These are phyloP conservation scores for Saccharomycopsis microspora DNA, from an alignment of 805 yeast genomes.

Conservation along the genomic window DNA sequence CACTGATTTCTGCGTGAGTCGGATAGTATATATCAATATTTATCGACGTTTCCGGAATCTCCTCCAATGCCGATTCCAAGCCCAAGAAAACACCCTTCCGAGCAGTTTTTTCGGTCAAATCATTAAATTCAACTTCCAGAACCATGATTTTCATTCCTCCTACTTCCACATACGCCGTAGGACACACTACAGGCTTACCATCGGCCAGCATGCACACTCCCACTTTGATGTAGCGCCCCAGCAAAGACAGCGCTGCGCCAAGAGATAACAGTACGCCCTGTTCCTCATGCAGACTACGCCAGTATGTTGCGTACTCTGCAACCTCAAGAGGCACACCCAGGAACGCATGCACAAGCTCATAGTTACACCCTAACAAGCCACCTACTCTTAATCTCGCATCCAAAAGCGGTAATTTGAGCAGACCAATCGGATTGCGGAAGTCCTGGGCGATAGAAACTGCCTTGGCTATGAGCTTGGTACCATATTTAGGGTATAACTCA, in stretches of 20 bases:
- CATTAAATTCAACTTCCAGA: slow-evolving; percentile 16
- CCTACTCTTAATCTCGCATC: slow-evolving; percentile 73
- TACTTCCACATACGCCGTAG: slow-evolving; percentile 42
- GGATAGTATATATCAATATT: slow-evolving; percentile 74
- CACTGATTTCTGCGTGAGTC: slow-evolving; percentile 35
- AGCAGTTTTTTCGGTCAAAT: not conserved
- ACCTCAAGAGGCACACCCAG: slow-evolving; percentile 76
- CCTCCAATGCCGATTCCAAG: slow-evolving; percentile 43
- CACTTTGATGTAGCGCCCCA: slow-evolving; percentile 66
- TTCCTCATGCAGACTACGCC: slow-evolving; percentile 77
- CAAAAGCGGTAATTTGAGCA: slow-evolving; percentile 55
- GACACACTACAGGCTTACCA: slow-evolving; percentile 78
- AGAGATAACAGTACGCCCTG: slow-evolving; percentile 37
- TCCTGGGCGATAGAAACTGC: slow-evolving; percentile 62
- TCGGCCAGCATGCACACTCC: slow-evolving; percentile 67
- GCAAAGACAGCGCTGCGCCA: slow-evolving; percentile 84
- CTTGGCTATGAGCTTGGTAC: slow-evolving; percentile 84
- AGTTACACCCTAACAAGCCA: slow-evolving; percentile 69
- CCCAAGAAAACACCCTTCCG: slow-evolving; percentile 32
- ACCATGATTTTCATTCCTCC: slow-evolving; percentile 32
- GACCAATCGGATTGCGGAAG: slow-evolving; percentile 30
- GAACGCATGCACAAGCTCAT: slow-evolving; percentile 83
- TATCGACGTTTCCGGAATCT: slow-evolving; percentile 48
- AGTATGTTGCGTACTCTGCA: slow-evolving; percentile 87
- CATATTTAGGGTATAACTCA: slow-evolving; percentile 90